Conservation (phyloP, 2,329 filamentous ascomycete species). For the Pyrenophora graminea region DNA sequence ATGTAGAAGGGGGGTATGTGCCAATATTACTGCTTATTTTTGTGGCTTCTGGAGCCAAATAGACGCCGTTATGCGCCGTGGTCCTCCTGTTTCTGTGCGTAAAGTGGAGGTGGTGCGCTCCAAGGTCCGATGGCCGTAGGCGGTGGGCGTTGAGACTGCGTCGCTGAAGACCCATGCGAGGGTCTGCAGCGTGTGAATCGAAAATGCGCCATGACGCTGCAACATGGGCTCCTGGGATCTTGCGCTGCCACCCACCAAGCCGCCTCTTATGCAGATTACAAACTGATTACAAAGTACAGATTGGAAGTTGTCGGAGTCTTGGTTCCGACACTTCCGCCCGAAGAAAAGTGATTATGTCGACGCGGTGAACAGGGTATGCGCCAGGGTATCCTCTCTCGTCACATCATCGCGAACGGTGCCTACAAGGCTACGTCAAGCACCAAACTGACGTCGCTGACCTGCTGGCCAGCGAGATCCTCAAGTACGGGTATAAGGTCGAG, state of each 20-base stretch:
- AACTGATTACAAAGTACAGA: conserved; percentile 47
- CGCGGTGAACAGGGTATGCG: conserved; percentile 30
- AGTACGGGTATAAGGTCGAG: conserved; percentile 97
- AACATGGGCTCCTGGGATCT: conserved; percentile 2
- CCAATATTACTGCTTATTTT: conserved; percentile 39
- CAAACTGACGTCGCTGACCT: conserved; percentile 94
- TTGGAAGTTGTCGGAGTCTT: conserved; percentile 7
- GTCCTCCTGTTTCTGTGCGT: conserved; percentile 12
- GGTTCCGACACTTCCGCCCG: conserved; percentile 9
- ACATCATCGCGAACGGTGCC: conserved; percentile 27
- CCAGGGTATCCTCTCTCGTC: conserved; percentile 29
- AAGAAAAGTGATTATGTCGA: conserved; percentile 28
- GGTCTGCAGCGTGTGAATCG: background rate
- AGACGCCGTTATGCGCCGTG: conserved; percentile 15
- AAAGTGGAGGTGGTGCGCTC: conserved; percentile 7
- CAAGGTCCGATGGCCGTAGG: conserved; percentile 1
- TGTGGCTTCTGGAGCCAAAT: conserved; percentile 15
- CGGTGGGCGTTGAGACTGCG: conserved; percentile 3
- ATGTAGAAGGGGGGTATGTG: conserved; percentile 30
- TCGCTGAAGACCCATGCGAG: conserved; percentile 4
- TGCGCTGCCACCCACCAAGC: conserved; percentile 10
- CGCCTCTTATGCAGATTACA: conserved; percentile 45
- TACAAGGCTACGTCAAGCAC: conserved; percentile 86
- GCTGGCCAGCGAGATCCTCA: conserved; percentile 86
- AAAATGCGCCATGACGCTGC: conserved; percentile 4